These are phyloP conservation scores for Plasmodium billcollinsi DNA, from an alignment of 169 alveolate species.

Conservation along the genomic window DNA sequence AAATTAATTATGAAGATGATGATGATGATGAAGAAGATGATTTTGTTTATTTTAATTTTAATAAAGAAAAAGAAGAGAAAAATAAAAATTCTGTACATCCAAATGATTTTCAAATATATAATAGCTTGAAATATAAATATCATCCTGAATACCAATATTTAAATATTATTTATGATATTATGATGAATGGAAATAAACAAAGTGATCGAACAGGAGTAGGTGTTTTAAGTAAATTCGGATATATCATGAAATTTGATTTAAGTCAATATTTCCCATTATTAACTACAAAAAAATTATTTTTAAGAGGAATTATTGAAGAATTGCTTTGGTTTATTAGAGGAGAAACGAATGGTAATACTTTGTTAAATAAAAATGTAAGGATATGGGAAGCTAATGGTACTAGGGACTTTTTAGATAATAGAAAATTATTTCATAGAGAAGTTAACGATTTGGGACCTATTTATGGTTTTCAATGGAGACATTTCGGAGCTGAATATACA, in stretches of 20 bases:
- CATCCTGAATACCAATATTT: constrained; percentile 96
- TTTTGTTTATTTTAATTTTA: constrained; percentile 32
- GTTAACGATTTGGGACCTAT: constrained; percentile 98
- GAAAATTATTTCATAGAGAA: constrained; percentile 95
- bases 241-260: constrained; percentile 95
- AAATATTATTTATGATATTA: constrained; percentile 92
- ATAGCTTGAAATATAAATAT: constrained; percentile 80
- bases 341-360: constrained; percentile 95
- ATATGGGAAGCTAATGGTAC: constrained; percentile 99
- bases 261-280: constrained; percentile 94
- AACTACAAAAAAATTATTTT: constrained; percentile 96
- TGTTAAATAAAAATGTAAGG: constrained; percentile 93
- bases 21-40: constrained; percentile 30
- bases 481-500: constrained; percentile 95
- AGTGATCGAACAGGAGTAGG: constrained; percentile 95
- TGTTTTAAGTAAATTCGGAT: constrained; percentile 94
- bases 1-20: not conserved
- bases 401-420: constrained; percentile 95
- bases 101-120: constrained; percentile 80
- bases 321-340: constrained; percentile 96
- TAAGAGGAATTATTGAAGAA: constrained; percentile 96
- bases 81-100: constrained; percentile 3
- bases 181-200: constrained; percentile 91
- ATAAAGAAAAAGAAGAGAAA: constrained; percentile 47
- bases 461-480: constrained; percentile 99